Base-by-base conservation (phyloP, 2,329 filamentous ascomycete genomes). In the Pseudogymnoascus sp. region DNA sequence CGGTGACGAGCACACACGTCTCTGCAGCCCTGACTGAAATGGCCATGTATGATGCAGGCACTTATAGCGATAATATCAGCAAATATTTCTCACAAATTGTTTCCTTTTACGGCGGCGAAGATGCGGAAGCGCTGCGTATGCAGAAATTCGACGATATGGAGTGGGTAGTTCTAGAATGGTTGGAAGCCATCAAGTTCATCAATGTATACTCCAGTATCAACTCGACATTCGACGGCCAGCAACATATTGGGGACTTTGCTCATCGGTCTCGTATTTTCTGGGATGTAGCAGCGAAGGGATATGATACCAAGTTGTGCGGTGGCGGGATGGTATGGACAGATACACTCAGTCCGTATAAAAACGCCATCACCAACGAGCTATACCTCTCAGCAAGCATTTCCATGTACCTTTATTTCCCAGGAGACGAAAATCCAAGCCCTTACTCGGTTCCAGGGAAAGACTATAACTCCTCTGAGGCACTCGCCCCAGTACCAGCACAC, bases 261-360 rank as follows among this genome's bases (percentile, higher is more conserved):
- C 90, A 96, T 71, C 85, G 93, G 44, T 87, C 92, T 0, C 85
- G 89, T 47, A 77, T 95, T 13, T 97, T 97, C 76, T 96, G 93
- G 82, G 88, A 93, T 31, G 78, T 96, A 38, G 89, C 90, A 4
- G 82, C 85, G 4, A 78, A 82, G 10, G 91, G 93, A 4, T 97
- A 93, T 91, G 89, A 96, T 71, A 88, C 84, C 21, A 81, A 80
- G 23, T 82, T 96, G 4, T 97, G 93, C 70, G 83, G 83, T 4
- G 93, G 93, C 21, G 93, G 93, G 50, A 96, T 97, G 89, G 83
- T 86, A 13, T 97, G 93, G 93, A 96, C 90, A 68, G 91, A 91
- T 2, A 83, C 85, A 36, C 77, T 93, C 28, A 76, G 82, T 40
- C 91, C 92, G 0, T 97, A 97, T 78, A 97, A 97, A 73, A 97